phyloP scores from a whole-genome alignment of 306 rosid species.

The Chamaecrista fasciculata region DNA sequence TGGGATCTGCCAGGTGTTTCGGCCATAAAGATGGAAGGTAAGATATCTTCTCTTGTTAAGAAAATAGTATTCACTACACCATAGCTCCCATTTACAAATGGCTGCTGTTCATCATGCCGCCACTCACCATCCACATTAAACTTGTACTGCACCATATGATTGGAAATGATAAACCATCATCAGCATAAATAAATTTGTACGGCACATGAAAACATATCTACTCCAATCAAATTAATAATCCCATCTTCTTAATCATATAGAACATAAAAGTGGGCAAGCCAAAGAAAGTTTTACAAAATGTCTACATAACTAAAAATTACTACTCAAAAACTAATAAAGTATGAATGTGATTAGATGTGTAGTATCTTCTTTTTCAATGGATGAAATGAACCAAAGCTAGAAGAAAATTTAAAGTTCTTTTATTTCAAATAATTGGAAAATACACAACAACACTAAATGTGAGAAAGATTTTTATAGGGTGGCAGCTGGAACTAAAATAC shows the following conservation, averaged over 20 bases:
- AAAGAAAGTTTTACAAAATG: neutral
- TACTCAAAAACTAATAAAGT: neutral
- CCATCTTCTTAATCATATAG: slow-evolving; percentile 22
- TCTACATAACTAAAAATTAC: slow-evolving; percentile 6
- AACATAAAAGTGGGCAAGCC: neutral
- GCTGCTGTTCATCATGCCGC: slow-evolving; percentile 78
- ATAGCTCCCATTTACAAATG: slow-evolving; percentile 48
- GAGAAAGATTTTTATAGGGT: neutral
- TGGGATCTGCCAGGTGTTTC: slow-evolving; percentile 57
- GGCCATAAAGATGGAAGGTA: slow-evolving; percentile 41
- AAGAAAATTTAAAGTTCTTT: neutral
- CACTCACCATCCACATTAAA: slow-evolving; percentile 81
- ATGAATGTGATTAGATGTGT: neutral
- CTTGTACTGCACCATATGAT: slow-evolving; percentile 61
- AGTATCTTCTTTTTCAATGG: neutral
- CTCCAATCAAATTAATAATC: too few species aligned
- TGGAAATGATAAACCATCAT: slow-evolving; percentile 33
- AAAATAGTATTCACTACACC: slow-evolving; percentile 71
- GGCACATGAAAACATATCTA: too few species aligned
- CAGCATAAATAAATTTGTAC: slow-evolving; percentile 27
- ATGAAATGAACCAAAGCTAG: neutral
- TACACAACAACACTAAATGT: neutral
- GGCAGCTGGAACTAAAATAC: neutral
- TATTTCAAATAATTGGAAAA: neutral
- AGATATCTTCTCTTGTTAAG: slow-evolving; percentile 43